Base-by-base conservation (phyloP, 2,329 filamentous ascomycete species). In the Penicillium sp. region DNA sequence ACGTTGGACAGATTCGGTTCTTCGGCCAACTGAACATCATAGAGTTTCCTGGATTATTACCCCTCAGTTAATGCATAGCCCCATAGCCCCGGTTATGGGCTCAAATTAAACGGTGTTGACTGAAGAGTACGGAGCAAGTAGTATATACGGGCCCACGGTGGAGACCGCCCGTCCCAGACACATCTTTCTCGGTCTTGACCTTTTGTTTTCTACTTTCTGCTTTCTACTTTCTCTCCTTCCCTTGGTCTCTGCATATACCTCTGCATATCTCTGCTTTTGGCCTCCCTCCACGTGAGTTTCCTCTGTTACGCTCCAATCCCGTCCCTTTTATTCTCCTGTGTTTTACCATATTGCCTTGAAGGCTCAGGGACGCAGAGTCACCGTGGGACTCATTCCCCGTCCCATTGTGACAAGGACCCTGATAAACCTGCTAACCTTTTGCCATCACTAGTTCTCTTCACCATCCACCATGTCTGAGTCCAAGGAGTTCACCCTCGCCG, bases 401-500 rank as follows among this genome's bases (percentile, higher is more conserved):
- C 22, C 2, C 14, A n/a, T 4, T 16, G 31, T 18, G 31, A 34
- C 9, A 10, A 2, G 8, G 6, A 9, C 14, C 16, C 16, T 18
- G 16, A 18, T 11, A 20, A 18, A 8, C 16, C 31, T 34, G 31
- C 31, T 37, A 24, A 22, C n/a, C 3, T 23, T 23, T 3, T 24
- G 35, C 20, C 11, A 24, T 37, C 22, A 20, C 35, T 24, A 37
- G 35, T n/a, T 37, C 18, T 37, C 18, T 34, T 40, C 51, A 45
- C 24, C 34, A 53, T 44, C 49, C 63, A 70, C 57, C 58, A 80
- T 79, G 76, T 74, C 76, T 57, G 70, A 72, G 64, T 75, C 81
- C 65, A 73, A 78, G 66, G 70, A 78, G 65, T 80, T 84, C 75
- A 93, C 86, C 63, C 87, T 83, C 74, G 77, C 85, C 65, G 87